Evolutionary conservation across 352 stramenopile species (phyloP), one percentile per base, ranked within the genome.

Genomic region (Blastocystis sp.): DNA sequence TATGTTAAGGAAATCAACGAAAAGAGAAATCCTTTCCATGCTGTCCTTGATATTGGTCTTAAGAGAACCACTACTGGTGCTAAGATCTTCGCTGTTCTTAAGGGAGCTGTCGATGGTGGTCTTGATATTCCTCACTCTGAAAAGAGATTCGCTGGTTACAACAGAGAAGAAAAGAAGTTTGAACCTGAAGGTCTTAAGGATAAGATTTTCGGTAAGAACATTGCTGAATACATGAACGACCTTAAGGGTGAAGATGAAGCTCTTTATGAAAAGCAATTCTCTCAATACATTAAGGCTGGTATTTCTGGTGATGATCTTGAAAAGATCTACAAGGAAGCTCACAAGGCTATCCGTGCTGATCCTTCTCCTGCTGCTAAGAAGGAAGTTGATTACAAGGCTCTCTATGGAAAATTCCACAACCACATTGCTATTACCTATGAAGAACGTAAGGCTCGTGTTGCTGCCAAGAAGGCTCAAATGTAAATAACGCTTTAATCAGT

Each of bases 91-190:
- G 91, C 87, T 59, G 88, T 86, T 23, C 80, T 98, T 46, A 98
- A 98, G 86, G 91, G 91, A 64, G 89, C 88, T 28, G 81, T 81
- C 11, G 91, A 97, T 77, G 91, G 88, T 72, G 91, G 91, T 70
- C 76, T 98, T 40, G 88, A 96, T 74, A 91, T 98, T 66, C 89
- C 89, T 46, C 89, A 98, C 77, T 89, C 75, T 70, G 81, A 95
- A 72, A 98, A 96, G 81, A 84, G 89, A 65, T 98, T 98, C 83
- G 88, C 88, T 35, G 91, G 91, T 57, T 98, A 96, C 77, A 88
- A 93, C 74, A 79, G 83, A 58, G 88, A 96, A 70, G 79, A 89
- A 74, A 96, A 96, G 80, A 79, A 81, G 67, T 96, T 95, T 78
- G 89, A 96, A 72, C 86, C 88, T 47, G 85, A 95, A 67, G 87